Percentiles rank a stretch among this genome's conserved stretches.
These are phyloP conservation scores for Yarrowia sp. DNA, from an alignment of 805 yeast genomes.

Conservation along the genomic window DNA sequence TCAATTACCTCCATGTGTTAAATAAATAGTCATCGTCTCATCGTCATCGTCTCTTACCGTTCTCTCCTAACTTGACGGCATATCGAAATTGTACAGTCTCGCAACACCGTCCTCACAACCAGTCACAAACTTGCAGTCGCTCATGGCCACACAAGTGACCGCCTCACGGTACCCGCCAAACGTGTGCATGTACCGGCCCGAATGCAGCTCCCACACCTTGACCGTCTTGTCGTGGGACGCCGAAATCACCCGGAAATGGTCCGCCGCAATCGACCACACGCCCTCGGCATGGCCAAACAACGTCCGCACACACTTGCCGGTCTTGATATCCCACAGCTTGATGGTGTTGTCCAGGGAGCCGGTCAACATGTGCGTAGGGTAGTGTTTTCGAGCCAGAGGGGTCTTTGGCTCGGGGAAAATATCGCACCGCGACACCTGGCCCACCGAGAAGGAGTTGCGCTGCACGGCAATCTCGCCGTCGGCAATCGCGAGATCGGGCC, in stretches of 20 bases:
- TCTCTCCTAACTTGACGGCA: conserved; percentile 3
- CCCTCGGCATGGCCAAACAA: conserved; percentile 99
- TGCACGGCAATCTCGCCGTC: conserved; percentile 25
- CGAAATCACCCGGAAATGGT: conserved; percentile 89
- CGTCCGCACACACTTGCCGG: conserved; percentile 89
- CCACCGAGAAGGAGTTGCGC: conserved; percentile 20
- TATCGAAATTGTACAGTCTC: conserved; percentile 78
- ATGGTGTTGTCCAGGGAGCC: conserved; percentile 93
- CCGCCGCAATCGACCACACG: conserved; percentile 96
- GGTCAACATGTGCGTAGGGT: conserved; percentile 83
- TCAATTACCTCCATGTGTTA: conserved; percentile 5
- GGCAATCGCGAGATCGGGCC: conserved; percentile 12
- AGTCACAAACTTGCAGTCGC: conserved; percentile 87
- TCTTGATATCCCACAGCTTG: conserved; percentile 85
- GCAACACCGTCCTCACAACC: conserved; percentile 90
- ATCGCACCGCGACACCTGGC: conserved; percentile 13
- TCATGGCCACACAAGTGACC: conserved; percentile 73
- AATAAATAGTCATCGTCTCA: conserved; percentile 21
- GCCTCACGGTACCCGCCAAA: conserved; percentile 73
- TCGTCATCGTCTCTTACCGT: not conserved
- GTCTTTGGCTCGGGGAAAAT: conserved; percentile 33
- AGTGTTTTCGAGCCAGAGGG: conserved; percentile 37
- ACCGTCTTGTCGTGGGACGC: conserved; percentile 93
- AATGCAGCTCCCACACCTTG: conserved; percentile 95
- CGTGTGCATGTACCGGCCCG: conserved; percentile 93